Base-by-base conservation (phyloP, 768 basidiomycete species). In the Kwoniella sp. region DNA sequence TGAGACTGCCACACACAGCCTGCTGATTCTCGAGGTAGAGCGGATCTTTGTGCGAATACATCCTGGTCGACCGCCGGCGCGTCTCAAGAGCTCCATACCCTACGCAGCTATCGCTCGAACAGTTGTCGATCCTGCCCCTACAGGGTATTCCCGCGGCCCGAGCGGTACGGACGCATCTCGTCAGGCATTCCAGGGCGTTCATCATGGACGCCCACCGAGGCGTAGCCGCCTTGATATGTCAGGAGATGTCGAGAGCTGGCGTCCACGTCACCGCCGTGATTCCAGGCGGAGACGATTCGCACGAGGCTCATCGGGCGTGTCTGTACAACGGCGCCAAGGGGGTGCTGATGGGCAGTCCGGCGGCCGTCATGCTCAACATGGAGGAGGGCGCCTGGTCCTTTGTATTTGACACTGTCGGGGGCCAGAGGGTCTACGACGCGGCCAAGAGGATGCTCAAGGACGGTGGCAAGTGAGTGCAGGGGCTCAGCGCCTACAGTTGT, bases 21-120 rank as follows among this genome's bases (percentile, higher is more conserved):
- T n/a, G n/a, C n/a, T n/a, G n/a, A n/a, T n/a, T n/a, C n/a, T n/a
- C n/a, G n/a, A n/a, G n/a, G n/a, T n/a, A n/a, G 88, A 84, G 82
- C 60, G 90, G 91, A 42, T 87, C 87, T 5, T 79, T 93, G 19
- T 80, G 88, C n/a, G 88, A 95, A 74, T 93, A 89, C 76, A 81
- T 93, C 54, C 78, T 88, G 22, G 80, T 85, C 20, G 88, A 93
- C 66, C 82, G 87, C 25, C 85, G 84, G 64, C 82, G 87, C 12
- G 74, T 92, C 1, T 82, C 84, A 56, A 80, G 85, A 14, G 81
- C 85, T 8, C 86, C 88, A 0, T 80, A 84, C 59, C 84, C 84
- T 63, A 73, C 67, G 20, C 57, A 62, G 20, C 68, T 82, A 25
- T 76, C 82, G 1, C 71, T 89, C 25, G 83, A 86, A 49, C 86